These are phyloP conservation scores for Wallacemonas sp. DNA, from an alignment of 208 protist genomes.

Conservation along the genomic window DNA sequence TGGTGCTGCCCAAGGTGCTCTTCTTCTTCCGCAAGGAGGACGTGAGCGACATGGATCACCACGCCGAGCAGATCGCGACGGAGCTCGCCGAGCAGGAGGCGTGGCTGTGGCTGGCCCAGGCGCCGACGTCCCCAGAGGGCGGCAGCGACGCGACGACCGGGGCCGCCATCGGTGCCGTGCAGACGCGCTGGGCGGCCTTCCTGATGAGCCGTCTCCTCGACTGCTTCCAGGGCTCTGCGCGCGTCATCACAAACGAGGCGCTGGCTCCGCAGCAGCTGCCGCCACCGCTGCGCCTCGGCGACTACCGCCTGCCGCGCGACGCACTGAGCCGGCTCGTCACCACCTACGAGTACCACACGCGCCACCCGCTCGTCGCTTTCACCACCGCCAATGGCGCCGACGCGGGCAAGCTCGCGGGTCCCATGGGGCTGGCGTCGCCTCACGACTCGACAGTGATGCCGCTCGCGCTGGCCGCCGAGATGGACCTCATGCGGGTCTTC, in stretches of 20 bases:
- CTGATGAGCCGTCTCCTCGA: constrained; percentile 21
- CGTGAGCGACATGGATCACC: constrained; percentile 28
- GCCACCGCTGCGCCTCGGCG: constrained; percentile 53
- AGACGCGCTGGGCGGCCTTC: constrained; percentile 11
- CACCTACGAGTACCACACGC: constrained; percentile 34
- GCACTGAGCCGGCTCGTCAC: constrained; percentile 36
- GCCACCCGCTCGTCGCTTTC: constrained; percentile 4
- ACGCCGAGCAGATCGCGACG: constrained; percentile 6
- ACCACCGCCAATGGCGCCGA: too few species aligned
- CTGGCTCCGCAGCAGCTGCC: constrained; percentile 58
- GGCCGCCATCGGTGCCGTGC: background rate
- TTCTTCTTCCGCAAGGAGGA: constrained; percentile 64
- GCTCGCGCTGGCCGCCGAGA: constrained; percentile 35
- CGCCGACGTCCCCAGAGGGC: too few species aligned
- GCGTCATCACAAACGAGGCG: constrained; percentile 42
- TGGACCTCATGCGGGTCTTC: constrained; percentile 54
- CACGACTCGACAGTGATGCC: background rate
- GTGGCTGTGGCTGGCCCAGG: constrained; percentile 20
- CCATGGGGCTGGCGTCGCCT: too few species aligned
- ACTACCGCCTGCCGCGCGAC: constrained; percentile 57
- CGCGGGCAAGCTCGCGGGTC: too few species aligned
- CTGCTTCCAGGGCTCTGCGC: constrained; percentile 12
- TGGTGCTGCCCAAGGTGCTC: constrained; percentile 60
- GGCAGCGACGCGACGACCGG: too few species aligned
- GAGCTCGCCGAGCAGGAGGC: background rate